phyloP scores from a whole-genome alignment of 345 rosid genomes.

The Abelmoschus esculentus region DNA sequence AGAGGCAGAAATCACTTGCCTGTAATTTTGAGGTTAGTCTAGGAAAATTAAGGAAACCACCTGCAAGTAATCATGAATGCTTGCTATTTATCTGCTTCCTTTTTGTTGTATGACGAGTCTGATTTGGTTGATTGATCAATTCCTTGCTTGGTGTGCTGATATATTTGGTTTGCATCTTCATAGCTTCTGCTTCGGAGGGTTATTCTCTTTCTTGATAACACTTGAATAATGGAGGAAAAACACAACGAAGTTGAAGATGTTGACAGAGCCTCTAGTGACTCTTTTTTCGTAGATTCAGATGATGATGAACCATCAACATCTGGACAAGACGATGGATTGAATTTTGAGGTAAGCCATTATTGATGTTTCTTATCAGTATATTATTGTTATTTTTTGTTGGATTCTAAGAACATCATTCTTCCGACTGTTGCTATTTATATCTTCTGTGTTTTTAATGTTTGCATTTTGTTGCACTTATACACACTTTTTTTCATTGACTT shows the following conservation, averaged over 20 bases:
- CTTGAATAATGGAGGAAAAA: slow-evolving; percentile 38
- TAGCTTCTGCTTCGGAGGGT: slow-evolving; percentile 13
- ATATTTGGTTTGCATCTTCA: slow-evolving; percentile 1
- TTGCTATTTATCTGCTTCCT: neutral
- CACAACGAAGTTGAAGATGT: slow-evolving; percentile 33
- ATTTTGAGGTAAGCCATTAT: slow-evolving; percentile 47
- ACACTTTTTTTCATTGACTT: slow-evolving; percentile 3
- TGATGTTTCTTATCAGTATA: slow-evolving; percentile 2
- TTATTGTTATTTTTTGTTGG: neutral
- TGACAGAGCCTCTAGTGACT: slow-evolving; percentile 41
- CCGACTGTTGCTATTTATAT: neutral
- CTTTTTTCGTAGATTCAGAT: slow-evolving; percentile 47
- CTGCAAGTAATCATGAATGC: neutral
- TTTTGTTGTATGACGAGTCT: neutral
- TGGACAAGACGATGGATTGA: slow-evolving; percentile 47
- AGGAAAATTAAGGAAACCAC: neutral
- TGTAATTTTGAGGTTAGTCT: neutral
- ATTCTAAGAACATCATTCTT: neutral
- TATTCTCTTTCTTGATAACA: neutral
- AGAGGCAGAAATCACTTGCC: neutral
- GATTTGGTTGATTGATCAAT: neutral
- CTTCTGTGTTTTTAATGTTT: neutral
- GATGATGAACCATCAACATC: slow-evolving; percentile 44
- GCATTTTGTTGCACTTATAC: slow-evolving; percentile 1
- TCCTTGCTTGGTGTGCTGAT: slow-evolving; percentile 11